Base-by-base conservation (phyloP, 2,329 filamentous ascomycete species). In the Drechmeria coniospora region DNA sequence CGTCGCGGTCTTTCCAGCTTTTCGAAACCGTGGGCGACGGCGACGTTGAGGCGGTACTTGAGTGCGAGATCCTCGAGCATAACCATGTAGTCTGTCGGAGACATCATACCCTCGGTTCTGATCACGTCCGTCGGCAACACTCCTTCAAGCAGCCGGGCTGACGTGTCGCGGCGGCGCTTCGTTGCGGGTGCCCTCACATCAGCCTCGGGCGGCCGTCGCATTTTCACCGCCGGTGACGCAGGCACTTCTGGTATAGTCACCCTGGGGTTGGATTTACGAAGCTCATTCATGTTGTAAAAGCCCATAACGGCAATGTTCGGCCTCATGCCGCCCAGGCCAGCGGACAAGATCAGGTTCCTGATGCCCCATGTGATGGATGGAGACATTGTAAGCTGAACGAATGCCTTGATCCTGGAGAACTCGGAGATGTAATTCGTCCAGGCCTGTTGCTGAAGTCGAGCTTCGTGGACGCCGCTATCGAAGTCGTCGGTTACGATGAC, bases 401-500 rank as follows among this genome's bases (percentile, higher is more conserved):
- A 92, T 0, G 83, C 83, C 50, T 92, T 92, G 45, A 92, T 83
- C 40, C 71, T 75, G 1, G 80, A 83, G 37, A 74, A 83, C 41
- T 92, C 82, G 1, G 62, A 63, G 25, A 92, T 87, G 37, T 86
- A 86, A 40, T 79, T 83, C 15, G 79, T 78, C 83, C 83, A 90
- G 0, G 79, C 72, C 9, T 71, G 68, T 46, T 92, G 82, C 45
- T 92, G 82, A 13, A 77, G 61, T 35, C 79, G 78, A 4, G 80
- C 81, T 50, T 92, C 83, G 5, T 80, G 72, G 7, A 92, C 79
- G 4, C 81, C 79, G 3, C 67, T 65, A 13, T 70, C 68, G 43
- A 92, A 92, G 45, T 92, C 79, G 33, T 81, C 68, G 0, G 80
- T 83, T 3, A 92, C 81, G 33, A 92, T 84, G 23, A 92, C 80